Conservation (phyloP, 108 stramenopile species). For the Cyclotella kingstonii region DNA sequence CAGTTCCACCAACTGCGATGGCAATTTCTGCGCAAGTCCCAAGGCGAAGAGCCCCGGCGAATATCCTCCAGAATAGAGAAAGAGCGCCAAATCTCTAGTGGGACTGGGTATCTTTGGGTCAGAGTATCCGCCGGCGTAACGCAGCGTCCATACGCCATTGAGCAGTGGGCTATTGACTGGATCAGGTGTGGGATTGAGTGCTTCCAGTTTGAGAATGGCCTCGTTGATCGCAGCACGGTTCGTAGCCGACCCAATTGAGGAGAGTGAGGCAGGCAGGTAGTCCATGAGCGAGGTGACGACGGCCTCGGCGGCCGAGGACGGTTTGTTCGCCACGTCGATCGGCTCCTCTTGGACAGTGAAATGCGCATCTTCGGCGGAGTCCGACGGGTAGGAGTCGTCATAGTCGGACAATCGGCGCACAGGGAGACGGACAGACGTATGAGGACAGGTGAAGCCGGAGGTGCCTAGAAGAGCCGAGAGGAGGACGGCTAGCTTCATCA, state of each 20-base stretch:
- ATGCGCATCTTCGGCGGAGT: conserved; percentile 60
- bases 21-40: conserved; percentile 59
- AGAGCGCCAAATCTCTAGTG: conserved; percentile 72
- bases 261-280: conserved; percentile 52
- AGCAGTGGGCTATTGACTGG: conserved; percentile 62
- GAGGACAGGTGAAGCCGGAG: conserved; percentile 6
- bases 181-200: conserved; percentile 67
- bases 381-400: conserved; percentile 58
- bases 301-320: conserved; percentile 55
- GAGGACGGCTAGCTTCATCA: conserved; percentile 17
- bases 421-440: not conserved
- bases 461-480: conserved; percentile 11
- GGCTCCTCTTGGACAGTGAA: conserved; percentile 50
- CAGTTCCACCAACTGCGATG: conserved; percentile 56
- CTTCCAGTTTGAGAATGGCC: conserved; percentile 66
- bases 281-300: conserved; percentile 65
- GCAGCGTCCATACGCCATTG: conserved; percentile 81
- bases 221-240: conserved; percentile 44
- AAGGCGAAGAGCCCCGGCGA: conserved; percentile 73
- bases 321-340: conserved; percentile 55
- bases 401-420: conserved; percentile 31
- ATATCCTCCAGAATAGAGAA: conserved; percentile 76
- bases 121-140: conserved; percentile 72
- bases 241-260: conserved; percentile 20
- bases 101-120: conserved; percentile 62